Percentiles rank a stretch among this genome's conserved stretches.
Evolutionary conservation across 805 yeast species (phyloP).

Genomic region (Starmerella sp.): DNA sequence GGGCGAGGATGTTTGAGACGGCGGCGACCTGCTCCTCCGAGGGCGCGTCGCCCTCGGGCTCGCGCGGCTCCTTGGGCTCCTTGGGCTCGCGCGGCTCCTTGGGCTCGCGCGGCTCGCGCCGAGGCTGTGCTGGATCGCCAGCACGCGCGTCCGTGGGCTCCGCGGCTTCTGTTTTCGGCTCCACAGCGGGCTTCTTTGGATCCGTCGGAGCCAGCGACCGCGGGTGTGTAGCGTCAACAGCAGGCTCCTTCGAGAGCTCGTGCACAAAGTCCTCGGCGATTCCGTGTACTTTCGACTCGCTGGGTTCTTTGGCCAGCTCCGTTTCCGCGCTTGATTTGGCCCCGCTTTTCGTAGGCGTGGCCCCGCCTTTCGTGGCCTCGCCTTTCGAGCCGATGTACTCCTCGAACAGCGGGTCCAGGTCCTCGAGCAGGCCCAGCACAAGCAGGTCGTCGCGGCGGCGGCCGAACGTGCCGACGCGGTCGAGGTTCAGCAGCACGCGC

Average conservation of each 20-base stretch:
- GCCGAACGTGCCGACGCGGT: constrained; percentile 57
- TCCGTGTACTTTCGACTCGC: not conserved
- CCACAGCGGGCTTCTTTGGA: no score
- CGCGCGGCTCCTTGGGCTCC: not conserved
- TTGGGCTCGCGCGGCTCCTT: not conserved
- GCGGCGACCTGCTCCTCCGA: not conserved
- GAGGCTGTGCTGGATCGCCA: no score
- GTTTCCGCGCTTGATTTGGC: no score
- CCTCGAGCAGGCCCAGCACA: constrained; percentile 53
- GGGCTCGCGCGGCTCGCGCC: not conserved
- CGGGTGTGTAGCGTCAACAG: not conserved
- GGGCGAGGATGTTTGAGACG: not conserved
- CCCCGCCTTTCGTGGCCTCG: not conserved
- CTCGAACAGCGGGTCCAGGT: constrained; percentile 10
- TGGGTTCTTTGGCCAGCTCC: no score
- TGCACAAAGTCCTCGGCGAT: not conserved
- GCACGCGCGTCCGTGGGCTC: no score
- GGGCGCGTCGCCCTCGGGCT: not conserved
- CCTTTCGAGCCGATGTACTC: not conserved
- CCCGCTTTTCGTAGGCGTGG: not conserved
- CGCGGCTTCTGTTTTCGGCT: no score
- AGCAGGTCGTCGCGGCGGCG: constrained; percentile 53
- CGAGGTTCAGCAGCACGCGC: constrained; percentile 65
- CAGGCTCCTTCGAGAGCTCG: not conserved
- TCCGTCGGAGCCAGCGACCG: no score